Base-by-base conservation (phyloP, 345 rosid genomes). In the Hypericum perforatum region DNA sequence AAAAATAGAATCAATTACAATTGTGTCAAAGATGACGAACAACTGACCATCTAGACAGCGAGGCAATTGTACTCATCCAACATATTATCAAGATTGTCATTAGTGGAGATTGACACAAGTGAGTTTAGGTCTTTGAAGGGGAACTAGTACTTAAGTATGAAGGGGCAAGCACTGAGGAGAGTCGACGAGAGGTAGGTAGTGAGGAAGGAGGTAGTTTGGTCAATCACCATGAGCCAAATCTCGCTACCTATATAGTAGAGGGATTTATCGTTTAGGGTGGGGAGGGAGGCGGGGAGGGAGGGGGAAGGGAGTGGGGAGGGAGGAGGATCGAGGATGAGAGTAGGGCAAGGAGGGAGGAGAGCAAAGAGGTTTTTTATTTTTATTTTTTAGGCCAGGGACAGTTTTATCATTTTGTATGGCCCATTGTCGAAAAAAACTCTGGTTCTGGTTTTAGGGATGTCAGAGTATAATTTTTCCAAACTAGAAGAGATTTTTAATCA, bases 71-170 rank as follows among this genome's bases (percentile, higher is more conserved):
- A 88, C 73, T 91, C 98, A 9, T 91, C 98, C 71, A 91, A 77
- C 96, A 91, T 87, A 69, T 87, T 91, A 22, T 87, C 96, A 44
- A 91, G 78, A 77, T 91, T 96, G 51, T 91, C 98, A 40, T 91
- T 95, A 22, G 96, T 82, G 6, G 95, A 78, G 51, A 91, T 85
- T 16, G 98, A 82, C 71, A 91, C 82, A 16, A 91, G 82, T 6
- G 96, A 91, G 53, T 91, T 96, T 14, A 91, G 78, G 66, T 91
- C 98, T 59, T 91, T 96, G 65, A 77, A 79, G 7, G 98, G 98
- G 6, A 91, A 82, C 72, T 91, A 96, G 58, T 85, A 91, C 68
- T 87, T 91, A 58, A 91, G 86, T 10, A 78, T 78, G 69, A 91
- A 91, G 39, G 86, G 63, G 29, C 76, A 64, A 50, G 76, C 81